Evolutionary conservation across 2,329 filamentous ascomycete genomes (phyloP), one percentile per base, ranked within the genome.

Genomic region (Claviceps sp.): DNA sequence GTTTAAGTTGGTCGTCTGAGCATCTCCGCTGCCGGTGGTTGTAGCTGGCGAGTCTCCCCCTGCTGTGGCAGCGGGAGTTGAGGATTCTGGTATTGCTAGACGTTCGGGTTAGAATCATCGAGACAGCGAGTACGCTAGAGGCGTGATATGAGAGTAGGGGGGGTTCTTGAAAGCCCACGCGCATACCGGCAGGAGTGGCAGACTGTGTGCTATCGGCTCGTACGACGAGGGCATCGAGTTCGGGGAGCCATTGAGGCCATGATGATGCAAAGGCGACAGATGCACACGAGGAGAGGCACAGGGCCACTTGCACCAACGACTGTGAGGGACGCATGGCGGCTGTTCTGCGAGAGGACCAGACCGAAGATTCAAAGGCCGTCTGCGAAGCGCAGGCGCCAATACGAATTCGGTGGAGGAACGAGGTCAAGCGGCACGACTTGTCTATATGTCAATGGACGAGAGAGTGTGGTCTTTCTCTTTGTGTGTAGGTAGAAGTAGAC

Each of bases 211-310:
- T 64, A 55, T 75, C 68, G 55, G 70, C 69, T 54, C 76, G 72
- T 48, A 76, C 77, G 42, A 82, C 66, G 38, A 84, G 61, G 14
- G 73, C 62, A 56, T 81, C 73, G 38, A 73, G 47, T 13, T 76
- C 71, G 18, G 78, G 77, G 40, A 81, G 65, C 72, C 75, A 80
- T 55, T 63, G 66, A 20, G 78, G 74, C 78, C 78, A 81, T 52
- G 73, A 77, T 51, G 75, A 71, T n/a, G 72, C 72, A 22, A 76
- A 71, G 14, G 72, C 71, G 26, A 77, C 57, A 16, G 73, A 70
- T 8, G 74, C 66, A 50, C 81, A 64, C 37, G 78, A 72, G 44
- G 66, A 66, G 16, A 82, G 68, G 57, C 79, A 69, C 52, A 75
- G 57, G 50, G 76, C 71, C 58, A 78, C 61, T 45, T 73, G 70